phyloP scores from a whole-genome alignment of 2,329 filamentous ascomycete genomes.

The Chaetoscypha palmicola region DNA sequence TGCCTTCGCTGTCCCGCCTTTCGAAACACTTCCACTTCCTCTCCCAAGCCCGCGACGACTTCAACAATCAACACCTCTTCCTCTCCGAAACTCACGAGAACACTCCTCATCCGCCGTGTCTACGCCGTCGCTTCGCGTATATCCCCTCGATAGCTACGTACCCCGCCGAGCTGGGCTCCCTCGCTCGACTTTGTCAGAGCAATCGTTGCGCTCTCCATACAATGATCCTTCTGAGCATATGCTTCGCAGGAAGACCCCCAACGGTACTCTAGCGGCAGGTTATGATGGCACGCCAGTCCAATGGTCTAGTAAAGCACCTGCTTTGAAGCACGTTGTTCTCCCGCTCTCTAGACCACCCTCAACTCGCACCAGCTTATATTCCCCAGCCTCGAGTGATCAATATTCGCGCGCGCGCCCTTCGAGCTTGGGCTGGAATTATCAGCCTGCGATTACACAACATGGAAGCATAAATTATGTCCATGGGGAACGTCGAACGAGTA shows the following conservation, averaged over 20 bases:
- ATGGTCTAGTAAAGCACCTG: conserved; percentile 64
- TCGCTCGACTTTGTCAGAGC: conserved; percentile 8
- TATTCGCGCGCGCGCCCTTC: conserved; percentile 17
- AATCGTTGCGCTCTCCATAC: conserved; percentile 21
- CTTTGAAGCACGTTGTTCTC: conserved; percentile 76
- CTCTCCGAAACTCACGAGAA: conserved; percentile 27
- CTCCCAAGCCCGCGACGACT: conserved; percentile 15
- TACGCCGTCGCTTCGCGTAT: conserved; percentile 21
- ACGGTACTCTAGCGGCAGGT: conserved; percentile 83
- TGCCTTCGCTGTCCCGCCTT: conserved; percentile 24
- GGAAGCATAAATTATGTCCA: conserved; percentile 4
- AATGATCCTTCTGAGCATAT: conserved; percentile 57
- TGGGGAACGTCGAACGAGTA: conserved; percentile 9
- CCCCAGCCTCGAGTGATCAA: conserved; percentile 9
- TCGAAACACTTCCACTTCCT: conserved; percentile 17
- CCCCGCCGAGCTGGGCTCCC: conserved; percentile 13
- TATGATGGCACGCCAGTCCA: conserved; percentile 80
- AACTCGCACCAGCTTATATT: conserved; percentile 10
- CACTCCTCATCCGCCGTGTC: conserved; percentile 17
- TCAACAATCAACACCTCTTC: conserved; percentile 20
- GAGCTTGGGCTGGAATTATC: conserved; percentile 23
- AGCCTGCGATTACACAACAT: conserved; percentile 16
- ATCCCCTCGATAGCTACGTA: conserved; percentile 23
- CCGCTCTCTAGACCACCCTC: conserved; percentile 41
- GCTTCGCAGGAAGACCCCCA: conserved; percentile 85